Evolutionary conservation across 495 filamentous ascomycete species (phyloP), one percentile per base, ranked within the genome.

Genomic region (Podospora tetraspora): DNA sequence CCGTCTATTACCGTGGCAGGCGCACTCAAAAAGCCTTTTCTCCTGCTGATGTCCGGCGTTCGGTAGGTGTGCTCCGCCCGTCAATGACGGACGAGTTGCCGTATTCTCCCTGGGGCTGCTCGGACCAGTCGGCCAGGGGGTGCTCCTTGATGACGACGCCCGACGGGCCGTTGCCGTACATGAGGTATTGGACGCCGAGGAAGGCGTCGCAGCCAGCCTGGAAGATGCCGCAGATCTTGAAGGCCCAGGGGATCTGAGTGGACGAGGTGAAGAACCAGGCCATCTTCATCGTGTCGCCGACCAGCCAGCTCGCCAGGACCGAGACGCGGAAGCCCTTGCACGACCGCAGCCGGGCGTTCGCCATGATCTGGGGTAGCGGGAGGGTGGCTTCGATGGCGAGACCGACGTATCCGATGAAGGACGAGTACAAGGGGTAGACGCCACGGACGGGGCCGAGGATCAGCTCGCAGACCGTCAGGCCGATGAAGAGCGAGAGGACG

Each of bases 221-320:
- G 79, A 98, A 95, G 43, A 96, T 85, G 68, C 91, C 95, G 73
- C 95, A 97, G 61, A 94, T 69, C 79, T 96, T 96, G 82, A 99
- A 99, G 2, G 92, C 88, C 84, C 86, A 87, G 0, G 94, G 92
- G 59, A 99, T 92, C 63, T 89, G 86, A 13, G 83, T 82, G 29
- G 82, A 81, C 13, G 91, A 89, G 37, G 84, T 87, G 76, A 92
- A 93, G 80, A 98, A 97, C 82, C 91, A 99, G 59, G 89, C 89
- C 87, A 97, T 91, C 84, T 99, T 99, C 90, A 97, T 96, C 37
- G 87, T 81, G 80, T 99, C 95, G 70, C 95, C 95, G 13, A 92
- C 77, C 69, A 99, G 79, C 95, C 95, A 99, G 60, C 90, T 92
- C 5, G 84, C 89, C 25, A 97, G 79, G 7, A 99, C 93, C 12